These are phyloP conservation scores for Daldinia sp. DNA, from an alignment of 2,329 filamentous ascomycete species.

Conservation along the genomic window DNA sequence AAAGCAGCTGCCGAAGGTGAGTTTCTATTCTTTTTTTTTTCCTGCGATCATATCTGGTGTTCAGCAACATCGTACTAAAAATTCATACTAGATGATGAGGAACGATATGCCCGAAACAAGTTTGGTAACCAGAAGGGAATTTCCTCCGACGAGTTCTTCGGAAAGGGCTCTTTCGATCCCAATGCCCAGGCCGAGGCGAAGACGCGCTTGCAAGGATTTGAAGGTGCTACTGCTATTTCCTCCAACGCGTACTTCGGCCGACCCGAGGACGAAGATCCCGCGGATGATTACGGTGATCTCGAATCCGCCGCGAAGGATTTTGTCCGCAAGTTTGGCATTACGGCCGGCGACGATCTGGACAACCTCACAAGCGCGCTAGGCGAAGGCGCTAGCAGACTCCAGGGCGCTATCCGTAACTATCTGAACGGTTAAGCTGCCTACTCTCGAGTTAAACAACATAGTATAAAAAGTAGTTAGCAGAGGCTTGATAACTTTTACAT, in stretches of 20 bases:
- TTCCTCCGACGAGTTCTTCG: slow-evolving; percentile 98
- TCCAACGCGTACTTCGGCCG: slow-evolving; percentile 98
- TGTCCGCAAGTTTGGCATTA: slow-evolving; percentile 93
- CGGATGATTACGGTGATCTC: slow-evolving; percentile 88
- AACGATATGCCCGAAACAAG: slow-evolving; percentile 86
- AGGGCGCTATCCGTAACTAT: slow-evolving; percentile 78
- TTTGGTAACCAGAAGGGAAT: slow-evolving; percentile 96
- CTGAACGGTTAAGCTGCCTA: slow-evolving; percentile 64
- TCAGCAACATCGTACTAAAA: slow-evolving; percentile 44
- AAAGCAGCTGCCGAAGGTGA: slow-evolving; percentile 77
- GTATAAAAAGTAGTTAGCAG: background rate
- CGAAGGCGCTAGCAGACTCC: slow-evolving; percentile 85
- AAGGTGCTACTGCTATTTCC: slow-evolving; percentile 91
- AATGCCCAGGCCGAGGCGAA: slow-evolving; percentile 86
- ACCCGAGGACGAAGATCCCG: slow-evolving; percentile 79
- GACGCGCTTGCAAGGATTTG: slow-evolving; percentile 87
- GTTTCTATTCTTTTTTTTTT: slow-evolving; percentile 34
- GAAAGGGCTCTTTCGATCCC: slow-evolving; percentile 87
- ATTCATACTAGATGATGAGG: slow-evolving; percentile 71
- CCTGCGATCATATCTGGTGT: background rate
- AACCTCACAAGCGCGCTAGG: slow-evolving; percentile 86
- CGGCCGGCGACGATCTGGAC: slow-evolving; percentile 94
- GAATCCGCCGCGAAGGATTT: slow-evolving; percentile 97
- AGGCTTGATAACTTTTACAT: background rate
- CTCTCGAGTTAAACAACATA: background rate